Evolutionary conservation across 306 rosid species (phyloP).

Genomic region (Sphenostylis stenocarpa): DNA sequence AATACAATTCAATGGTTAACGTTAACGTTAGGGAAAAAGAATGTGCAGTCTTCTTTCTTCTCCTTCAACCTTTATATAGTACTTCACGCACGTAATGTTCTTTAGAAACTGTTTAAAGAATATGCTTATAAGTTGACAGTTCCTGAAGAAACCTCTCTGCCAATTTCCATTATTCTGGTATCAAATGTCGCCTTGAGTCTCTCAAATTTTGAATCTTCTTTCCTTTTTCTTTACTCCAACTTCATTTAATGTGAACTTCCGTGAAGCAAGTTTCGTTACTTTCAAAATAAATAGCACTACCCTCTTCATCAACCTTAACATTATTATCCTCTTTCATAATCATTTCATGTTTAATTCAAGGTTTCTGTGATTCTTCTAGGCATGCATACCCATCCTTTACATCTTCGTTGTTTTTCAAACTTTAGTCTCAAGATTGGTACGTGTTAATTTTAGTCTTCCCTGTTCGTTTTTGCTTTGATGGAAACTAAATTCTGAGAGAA

Average conservation of each 20-base stretch:
- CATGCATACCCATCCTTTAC: neutral
- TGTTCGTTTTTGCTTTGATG: neutral
- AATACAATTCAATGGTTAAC: conserved; percentile 37
- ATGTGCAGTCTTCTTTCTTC: conserved; percentile 1
- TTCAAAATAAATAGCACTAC: conserved; percentile 15
- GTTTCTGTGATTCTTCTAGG: conserved; percentile 11
- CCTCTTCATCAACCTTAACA: conserved; percentile 24
- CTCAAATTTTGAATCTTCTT: conserved; percentile 43
- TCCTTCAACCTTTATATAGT: conserved; percentile 31
- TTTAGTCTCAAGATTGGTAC: neutral
- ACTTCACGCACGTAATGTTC: conserved; percentile 49
- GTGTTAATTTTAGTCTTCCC: neutral
- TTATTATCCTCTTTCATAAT: too few relatives aligned
- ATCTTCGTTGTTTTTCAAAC: neutral
- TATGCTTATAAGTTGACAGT: conserved; percentile 48
- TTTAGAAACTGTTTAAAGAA: conserved; percentile 35
- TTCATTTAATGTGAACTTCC: conserved; percentile 37
- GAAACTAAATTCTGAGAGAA: neutral
- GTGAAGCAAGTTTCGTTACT: conserved; percentile 39
- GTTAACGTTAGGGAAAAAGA: neutral
- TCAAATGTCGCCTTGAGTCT: conserved; percentile 26
- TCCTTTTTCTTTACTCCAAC: conserved; percentile 61
- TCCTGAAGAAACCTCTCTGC: conserved; percentile 40
- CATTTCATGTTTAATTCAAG: conserved; percentile 30
- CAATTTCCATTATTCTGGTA: conserved; percentile 28